phyloP scores from a whole-genome alignment of 2,329 filamentous ascomycete species.

The Periconia digitata region DNA sequence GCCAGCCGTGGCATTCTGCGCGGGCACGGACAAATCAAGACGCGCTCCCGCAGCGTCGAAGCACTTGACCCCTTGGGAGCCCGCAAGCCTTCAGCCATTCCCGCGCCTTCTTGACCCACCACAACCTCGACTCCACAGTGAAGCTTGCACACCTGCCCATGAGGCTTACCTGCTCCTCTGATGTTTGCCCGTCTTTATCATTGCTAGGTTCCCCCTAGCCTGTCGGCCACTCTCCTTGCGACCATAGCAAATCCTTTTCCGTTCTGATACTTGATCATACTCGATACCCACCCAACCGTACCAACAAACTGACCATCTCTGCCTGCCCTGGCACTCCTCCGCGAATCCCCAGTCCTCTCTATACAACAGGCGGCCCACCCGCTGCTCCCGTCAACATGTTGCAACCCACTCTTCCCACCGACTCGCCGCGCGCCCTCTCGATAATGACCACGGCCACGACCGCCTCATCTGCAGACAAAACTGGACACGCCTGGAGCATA shows the following conservation, averaged over 20 bases:
- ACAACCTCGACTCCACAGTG: slow-evolving; percentile 12
- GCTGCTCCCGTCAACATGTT: slow-evolving; percentile 22
- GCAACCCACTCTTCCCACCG: slow-evolving; percentile 22
- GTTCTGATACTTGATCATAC: background rate
- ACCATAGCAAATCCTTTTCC: slow-evolving; percentile 9
- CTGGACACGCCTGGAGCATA: slow-evolving; percentile 48
- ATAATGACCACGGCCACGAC: slow-evolving; percentile 38
- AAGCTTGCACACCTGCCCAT: slow-evolving; percentile 15
- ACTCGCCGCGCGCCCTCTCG: slow-evolving; percentile 34
- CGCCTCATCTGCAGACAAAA: slow-evolving; percentile 39
- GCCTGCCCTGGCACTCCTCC: background rate
- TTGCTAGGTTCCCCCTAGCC: slow-evolving; percentile 18
- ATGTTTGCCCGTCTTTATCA: slow-evolving; percentile 25
- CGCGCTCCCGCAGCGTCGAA: background rate
- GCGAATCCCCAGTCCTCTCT: slow-evolving; percentile 4
- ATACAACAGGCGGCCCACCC: slow-evolving; percentile 13
- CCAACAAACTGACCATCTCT: background rate
- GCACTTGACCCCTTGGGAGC: slow-evolving; percentile 13
- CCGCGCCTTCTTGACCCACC: slow-evolving; percentile 21
- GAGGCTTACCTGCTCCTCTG: slow-evolving; percentile 19
- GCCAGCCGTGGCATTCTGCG: background rate
- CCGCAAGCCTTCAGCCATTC: slow-evolving; percentile 25
- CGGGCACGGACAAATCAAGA: background rate
- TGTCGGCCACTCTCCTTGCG: slow-evolving; percentile 12
- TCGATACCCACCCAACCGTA: slow-evolving; percentile 1